These are phyloP conservation scores for Micromonas commoda DNA, from an alignment of 139 green algal genomes.

Conservation along the genomic window DNA sequence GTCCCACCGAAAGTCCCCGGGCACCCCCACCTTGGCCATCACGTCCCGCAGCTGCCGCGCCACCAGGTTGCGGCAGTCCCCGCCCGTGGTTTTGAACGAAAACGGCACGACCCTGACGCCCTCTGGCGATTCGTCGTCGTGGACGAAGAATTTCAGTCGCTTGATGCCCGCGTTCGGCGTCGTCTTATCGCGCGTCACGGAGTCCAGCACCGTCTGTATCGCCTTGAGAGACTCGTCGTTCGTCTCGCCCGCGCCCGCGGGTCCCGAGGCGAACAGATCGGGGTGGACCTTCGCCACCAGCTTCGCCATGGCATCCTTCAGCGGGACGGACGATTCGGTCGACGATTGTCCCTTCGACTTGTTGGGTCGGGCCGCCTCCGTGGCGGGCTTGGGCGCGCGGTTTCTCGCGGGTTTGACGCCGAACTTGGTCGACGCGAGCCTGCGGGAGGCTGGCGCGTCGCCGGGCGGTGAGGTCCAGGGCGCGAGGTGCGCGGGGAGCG, in stretches of 20 bases:
- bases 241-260: not conserved
- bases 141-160: not conserved
- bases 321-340: too few relatives aligned
- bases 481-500: too few relatives aligned
- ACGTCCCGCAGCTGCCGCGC: not conserved
- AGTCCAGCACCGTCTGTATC: not conserved
- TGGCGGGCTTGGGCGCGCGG: too few relatives aligned
- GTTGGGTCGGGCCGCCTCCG: too few relatives aligned
- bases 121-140: not conserved
- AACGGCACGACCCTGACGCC: not conserved
- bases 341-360: too few relatives aligned
- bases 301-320: not conserved
- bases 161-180: not conserved
- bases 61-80: constrained; percentile 21
- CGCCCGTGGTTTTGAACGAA: constrained; percentile 10
- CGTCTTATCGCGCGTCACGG: not conserved
- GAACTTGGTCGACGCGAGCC: too few relatives aligned
- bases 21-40: not conserved
- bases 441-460: too few relatives aligned
- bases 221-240: not conserved
- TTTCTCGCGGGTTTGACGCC: too few relatives aligned
- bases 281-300: not conserved
- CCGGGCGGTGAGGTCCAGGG: too few relatives aligned
- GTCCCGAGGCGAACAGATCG: not conserved
- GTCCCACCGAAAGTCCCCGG: not conserved